A percentile compares a stretch with the other conserved stretches of the same genome.
These are phyloP conservation scores for Tilletia indica DNA, from an alignment of 1,284 basidiomycete genomes.

Conservation along the genomic window DNA sequence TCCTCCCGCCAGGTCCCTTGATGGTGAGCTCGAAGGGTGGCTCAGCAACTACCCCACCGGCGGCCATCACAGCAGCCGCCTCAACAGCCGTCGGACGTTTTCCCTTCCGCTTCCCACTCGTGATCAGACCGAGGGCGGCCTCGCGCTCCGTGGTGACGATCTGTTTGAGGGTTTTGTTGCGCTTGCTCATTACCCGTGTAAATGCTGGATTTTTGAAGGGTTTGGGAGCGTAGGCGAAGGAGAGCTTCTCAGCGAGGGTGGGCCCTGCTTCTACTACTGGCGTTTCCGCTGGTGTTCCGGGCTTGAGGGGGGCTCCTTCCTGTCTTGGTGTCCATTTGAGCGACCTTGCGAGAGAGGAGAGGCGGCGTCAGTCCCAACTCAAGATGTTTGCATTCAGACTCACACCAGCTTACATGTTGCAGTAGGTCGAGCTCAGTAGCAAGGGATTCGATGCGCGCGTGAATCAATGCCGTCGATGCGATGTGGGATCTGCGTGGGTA, in stretches of 20 bases:
- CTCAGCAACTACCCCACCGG: background rate
- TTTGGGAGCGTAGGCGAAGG: background rate
- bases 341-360: background rate
- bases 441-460: too few relatives aligned
- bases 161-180: conserved; percentile 50
- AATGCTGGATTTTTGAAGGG: background rate
- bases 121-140: conserved; percentile 32
- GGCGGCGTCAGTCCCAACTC: background rate
- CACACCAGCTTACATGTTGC: background rate
- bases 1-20: conserved; percentile 5
- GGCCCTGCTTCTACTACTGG: background rate
- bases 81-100: conserved; percentile 20
- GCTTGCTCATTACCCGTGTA: conserved; percentile 24
- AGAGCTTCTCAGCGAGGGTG: conserved; percentile 3
- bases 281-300: background rate
- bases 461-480: too few relatives aligned
- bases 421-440: background rate
- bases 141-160: conserved; percentile 45
- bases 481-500: too few relatives aligned
- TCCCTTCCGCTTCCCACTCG: conserved; percentile 23
- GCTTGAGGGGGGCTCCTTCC: background rate
- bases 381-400: background rate
- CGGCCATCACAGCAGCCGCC: conserved; percentile 8
- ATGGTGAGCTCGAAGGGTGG: conserved; percentile 3
- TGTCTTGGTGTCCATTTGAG: background rate